These are phyloP conservation scores for Saprolegnia diclina DNA, from an alignment of 352 stramenopile genomes.

Conservation along the genomic window DNA sequence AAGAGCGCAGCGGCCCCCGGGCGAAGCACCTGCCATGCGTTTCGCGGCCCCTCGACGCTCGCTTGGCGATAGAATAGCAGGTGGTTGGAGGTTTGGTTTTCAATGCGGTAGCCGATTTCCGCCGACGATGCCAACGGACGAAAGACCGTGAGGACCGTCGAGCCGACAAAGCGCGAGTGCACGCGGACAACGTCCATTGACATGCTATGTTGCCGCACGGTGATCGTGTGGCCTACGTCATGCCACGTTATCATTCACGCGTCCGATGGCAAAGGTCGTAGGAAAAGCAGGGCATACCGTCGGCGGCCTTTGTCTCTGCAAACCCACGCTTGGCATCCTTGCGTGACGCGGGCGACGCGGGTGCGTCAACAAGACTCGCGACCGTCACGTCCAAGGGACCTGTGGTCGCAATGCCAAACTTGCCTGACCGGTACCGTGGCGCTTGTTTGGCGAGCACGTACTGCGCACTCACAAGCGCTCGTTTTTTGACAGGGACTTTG, in stretches of 20 bases:
- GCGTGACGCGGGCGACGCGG: neutral
- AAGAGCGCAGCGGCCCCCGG: constrained; percentile 15
- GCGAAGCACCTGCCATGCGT: constrained; percentile 19
- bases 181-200: constrained; percentile 17
- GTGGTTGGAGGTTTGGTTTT: constrained; percentile 20
- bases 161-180: constrained; percentile 7
- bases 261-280: neutral
- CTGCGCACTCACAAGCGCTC: constrained; percentile 4
- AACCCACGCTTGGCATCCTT: neutral
- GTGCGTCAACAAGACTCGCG: neutral
- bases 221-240: neutral
- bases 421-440: constrained; percentile 4
- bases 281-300: neutral
- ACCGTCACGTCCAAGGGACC: neutral
- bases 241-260: neutral
- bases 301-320: neutral
- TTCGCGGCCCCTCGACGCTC: constrained; percentile 5
- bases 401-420: constrained; percentile 11
- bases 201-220: neutral
- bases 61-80: constrained; percentile 26
- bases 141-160: constrained; percentile 14
- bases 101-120: constrained; percentile 21
- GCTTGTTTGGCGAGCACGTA: constrained; percentile 16
- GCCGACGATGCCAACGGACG: neutral
- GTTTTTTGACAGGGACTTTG: constrained; percentile 8